Evolutionary conservation across 2,329 filamentous ascomycete species (phyloP), one percentile per base, ranked within the genome.

Genomic region (Trichoderma breve): DNA sequence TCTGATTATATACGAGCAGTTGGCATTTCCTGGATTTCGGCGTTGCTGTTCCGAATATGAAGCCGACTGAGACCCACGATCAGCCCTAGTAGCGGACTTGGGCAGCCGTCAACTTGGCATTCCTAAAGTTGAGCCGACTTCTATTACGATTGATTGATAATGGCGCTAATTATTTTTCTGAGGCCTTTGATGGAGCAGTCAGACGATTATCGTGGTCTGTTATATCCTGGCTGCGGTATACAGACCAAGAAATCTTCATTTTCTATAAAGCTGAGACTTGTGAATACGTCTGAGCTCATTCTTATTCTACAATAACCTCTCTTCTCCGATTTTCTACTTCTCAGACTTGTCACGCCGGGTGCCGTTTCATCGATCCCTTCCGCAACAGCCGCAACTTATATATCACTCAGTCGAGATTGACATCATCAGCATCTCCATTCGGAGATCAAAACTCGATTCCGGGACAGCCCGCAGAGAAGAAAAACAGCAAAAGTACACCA

Each of bases 51-150:
- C 63, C 30, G 32, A 39, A 30, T 11, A 7, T 53, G 21, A 55
- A 28, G 30, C 63, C 62, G 30, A 15, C 21, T 57, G 24, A 66
- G 63, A 66, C 63, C 63, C 63, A 66, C 63, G 63, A 53, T 57
- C 47, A 66, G 63, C 28, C 63, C 63, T 66, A 66, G 47, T 55
- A 4, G 47, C 30, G 8, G 14, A 18, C 15, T 36, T 57, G 30
- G 47, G 30, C 14, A 66, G 63, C 63, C 43, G 30, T 36, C 9
- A 26, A 55, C 30, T 36, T 55, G 47, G 21, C 30, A 28, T 21
- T 32, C 12, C 43, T 28, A 32, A 51, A 66, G 28, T 36, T 66
- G 47, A 66, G 30, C 63, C 21, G 47, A 55, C 30, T 24, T 8
- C 55, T 28, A 7, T 14, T 66, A 66, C 30, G 30, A 55, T 8